A percentile compares a stretch with the other conserved stretches of the same genome.
These are phyloP conservation scores for Aspergillus saccharolyticus DNA, from an alignment of 495 filamentous ascomycete species.

Conservation along the genomic window DNA sequence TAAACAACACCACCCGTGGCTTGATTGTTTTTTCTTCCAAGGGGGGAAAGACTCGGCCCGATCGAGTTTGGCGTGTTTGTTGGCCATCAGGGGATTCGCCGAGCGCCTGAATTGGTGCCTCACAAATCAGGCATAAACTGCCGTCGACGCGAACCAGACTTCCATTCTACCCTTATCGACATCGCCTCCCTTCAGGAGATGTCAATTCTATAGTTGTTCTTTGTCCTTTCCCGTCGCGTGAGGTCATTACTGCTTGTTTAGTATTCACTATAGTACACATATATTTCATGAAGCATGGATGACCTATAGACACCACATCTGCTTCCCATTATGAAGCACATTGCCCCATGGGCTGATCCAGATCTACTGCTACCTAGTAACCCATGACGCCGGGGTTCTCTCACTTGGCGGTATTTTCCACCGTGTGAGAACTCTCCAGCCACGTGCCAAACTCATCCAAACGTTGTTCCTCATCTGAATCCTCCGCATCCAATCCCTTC, in stretches of 20 bases:
- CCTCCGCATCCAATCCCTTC: constrained; percentile 35
- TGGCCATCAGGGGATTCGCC: not conserved
- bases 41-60: not conserved
- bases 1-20: not conserved
- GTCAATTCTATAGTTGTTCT: not conserved
- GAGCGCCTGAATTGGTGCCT: not conserved
- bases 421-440: constrained; percentile 40
- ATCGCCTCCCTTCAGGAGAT: too few relatives aligned
- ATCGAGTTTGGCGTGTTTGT: not conserved
- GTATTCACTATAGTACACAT: not conserved
- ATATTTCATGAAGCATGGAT: not conserved
- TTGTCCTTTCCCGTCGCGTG: not conserved
- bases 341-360: not conserved
- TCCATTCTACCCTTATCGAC: not conserved
- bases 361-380: not conserved
- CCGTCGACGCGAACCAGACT: constrained; percentile 13
- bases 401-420: constrained; percentile 27
- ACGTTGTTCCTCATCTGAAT: constrained; percentile 43
- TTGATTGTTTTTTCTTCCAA: not conserved
- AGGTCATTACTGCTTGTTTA: not conserved
- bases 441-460: constrained; percentile 53
- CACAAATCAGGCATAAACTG: not conserved
- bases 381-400: not conserved
- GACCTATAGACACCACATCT: not conserved
- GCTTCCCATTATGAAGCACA: not conserved